Base-by-base conservation (phyloP, 2,329 filamentous ascomycete genomes). In the Fusarium secorum region DNA sequence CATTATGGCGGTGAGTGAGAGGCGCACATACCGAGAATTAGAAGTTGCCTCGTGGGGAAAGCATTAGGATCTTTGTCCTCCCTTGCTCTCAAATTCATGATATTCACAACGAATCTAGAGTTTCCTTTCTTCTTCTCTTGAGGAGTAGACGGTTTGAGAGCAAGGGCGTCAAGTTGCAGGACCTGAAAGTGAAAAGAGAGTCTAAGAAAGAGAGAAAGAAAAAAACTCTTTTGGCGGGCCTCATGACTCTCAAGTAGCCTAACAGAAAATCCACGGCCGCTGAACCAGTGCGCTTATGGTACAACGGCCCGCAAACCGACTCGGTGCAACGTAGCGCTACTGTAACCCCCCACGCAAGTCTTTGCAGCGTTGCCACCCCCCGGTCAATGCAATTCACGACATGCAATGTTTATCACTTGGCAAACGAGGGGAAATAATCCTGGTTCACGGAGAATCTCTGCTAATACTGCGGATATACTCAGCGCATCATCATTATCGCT, bases 11-110 rank as follows among this genome's bases (percentile, higher is more conserved):
- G 60, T 64, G 49, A 65, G 52, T 26, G 26, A 13, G 46, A 33
- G 30, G 42, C 22, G 48, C 64, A 64, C 45, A 48, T 67, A 67
- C 64, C 64, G 15, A 67, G 64, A 57, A 67, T 67, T 39, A 49
- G 32, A 42, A 67, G 64, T 22, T 67, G 64, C 64, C 64, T 68
- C 26, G 64, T 68, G 18, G 64, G 64, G 45, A 67, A 67, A 52
- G 64, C 64, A 36, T 67, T 63, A 10, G 64, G 64, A 30, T 67
- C 64, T 54, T 61, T 63, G 28, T 51, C 33, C 30, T 33, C 24
- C 39, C 60, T 68, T 56, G 38, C 33, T 46, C 52, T 51, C 64
- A 67, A 39, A 67, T 67, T 67, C 64, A 67, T 67, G 56, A 52
- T 66, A 62, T 64, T 28, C 24, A 26, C n/a, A 35, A 32, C 15